Evolutionary conservation across 345 rosid genomes (phyloP).

Genomic region (Anastatica hierochuntica): DNA sequence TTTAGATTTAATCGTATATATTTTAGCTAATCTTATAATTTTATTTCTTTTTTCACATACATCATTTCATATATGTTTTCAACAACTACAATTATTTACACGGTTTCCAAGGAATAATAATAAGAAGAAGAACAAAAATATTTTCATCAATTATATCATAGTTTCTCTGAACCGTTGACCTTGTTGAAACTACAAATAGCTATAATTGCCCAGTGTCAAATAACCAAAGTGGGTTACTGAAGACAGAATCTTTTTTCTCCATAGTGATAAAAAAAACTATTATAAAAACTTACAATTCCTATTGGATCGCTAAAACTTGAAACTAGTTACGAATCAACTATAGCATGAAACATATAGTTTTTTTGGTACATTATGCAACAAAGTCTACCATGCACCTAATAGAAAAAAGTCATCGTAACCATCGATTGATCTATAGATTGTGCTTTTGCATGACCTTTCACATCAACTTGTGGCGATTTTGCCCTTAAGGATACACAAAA

Average conservation of each 20-base stretch:
- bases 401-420: slow-evolving; percentile 27
- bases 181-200: slow-evolving; percentile 7
- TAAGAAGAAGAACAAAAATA: no score
- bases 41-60: no score
- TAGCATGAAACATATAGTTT: slow-evolving; percentile 36
- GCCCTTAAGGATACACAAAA: slow-evolving; percentile 29
- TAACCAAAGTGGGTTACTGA: slow-evolving; percentile 14
- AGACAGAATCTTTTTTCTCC: neutral
- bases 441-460: slow-evolving; percentile 26
- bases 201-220: slow-evolving; percentile 7
- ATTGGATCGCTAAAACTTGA: slow-evolving; percentile 13
- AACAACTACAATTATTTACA: no score
- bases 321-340: slow-evolving; percentile 34
- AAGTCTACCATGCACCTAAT: slow-evolving; percentile 18
- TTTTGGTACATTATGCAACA: slow-evolving; percentile 13
- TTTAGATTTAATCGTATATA: no score
- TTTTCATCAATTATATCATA: neutral
- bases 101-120: no score
- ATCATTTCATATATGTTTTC: no score
- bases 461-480: slow-evolving; percentile 51
- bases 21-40: no score
- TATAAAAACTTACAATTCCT: neutral
- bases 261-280: neutral
- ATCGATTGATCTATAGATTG: slow-evolving; percentile 25
- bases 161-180: slow-evolving; percentile 15